Conservation (phyloP, 75 land plant species). For the Pinus taeda region DNA sequence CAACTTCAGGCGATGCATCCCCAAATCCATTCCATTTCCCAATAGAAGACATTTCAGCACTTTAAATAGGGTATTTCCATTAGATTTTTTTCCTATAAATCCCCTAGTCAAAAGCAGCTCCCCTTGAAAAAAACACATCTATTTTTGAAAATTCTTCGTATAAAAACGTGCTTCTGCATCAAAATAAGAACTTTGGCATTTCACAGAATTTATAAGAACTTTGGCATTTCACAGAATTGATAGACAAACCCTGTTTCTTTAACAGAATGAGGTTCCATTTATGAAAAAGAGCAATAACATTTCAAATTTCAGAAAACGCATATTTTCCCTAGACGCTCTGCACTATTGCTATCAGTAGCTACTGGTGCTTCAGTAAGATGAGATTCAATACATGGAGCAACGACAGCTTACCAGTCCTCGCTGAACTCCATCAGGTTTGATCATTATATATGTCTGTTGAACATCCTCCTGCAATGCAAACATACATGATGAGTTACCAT, state of each 20-base stretch:
- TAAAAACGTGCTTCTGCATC: background rate
- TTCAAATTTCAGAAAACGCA: background rate
- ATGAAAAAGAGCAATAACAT: background rate
- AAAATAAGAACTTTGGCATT: no score
- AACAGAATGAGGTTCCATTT: background rate
- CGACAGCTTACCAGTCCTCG: slow-evolving; percentile 72
- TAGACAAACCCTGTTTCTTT: no score
- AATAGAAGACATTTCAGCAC: no score
- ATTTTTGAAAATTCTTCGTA: background rate
- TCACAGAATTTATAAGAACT: no score
- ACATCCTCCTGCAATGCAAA: slow-evolving; percentile 39
- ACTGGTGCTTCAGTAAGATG: background rate
- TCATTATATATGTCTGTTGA: slow-evolving; percentile 86
- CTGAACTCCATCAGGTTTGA: slow-evolving; percentile 98
- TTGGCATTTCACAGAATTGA: no score
- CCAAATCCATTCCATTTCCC: no score
- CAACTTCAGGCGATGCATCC: no score
- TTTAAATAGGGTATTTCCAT: no score
- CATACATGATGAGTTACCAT: no score
- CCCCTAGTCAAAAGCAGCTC: background rate
- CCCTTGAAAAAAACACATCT: background rate
- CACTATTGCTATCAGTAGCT: background rate
- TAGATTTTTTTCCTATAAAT: no score
- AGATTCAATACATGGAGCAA: background rate
- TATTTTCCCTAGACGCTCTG: background rate